Evolutionary conservation across 1,139 yeast species (phyloP), one percentile per base, ranked within the genome.

Genomic region (Yueomyces sp.): DNA sequence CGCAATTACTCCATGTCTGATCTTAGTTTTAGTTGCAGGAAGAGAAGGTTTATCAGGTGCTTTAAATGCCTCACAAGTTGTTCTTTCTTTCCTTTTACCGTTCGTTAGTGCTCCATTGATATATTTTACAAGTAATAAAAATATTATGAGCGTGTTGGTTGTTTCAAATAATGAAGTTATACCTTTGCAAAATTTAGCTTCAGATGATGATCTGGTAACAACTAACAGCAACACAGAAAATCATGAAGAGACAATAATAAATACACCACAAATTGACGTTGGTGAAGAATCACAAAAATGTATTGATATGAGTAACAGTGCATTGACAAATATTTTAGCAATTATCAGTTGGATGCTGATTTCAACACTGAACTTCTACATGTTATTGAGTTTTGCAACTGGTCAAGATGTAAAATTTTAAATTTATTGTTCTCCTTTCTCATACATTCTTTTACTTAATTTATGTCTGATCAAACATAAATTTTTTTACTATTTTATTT

Each of bases 91-190:
- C 48, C 69, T 81, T 40, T 65, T 82, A 42, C 91, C 93, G 4
- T 73, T 81, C 47, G 84, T 81, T 11, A 73, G 81, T 40, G 91
- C 89, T 1, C 93, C 91, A 7, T 67, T 82, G 56, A 70, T 82
- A 44, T 81, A 76, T 59, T 79, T 82, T 54, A 82, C 91, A 1
- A 72, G 80, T 44, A 70, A 66, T 41, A 73, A 73, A 50, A 65
- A 73, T 44, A 76, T 72, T 46, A 78, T 76, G 81, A 68, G 72
- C 4, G 82, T 78, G 6, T 5, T 33, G 8, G n/a, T 33, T 33
- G 35, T 11, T 9, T 5, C n/a, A 33, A 37, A 39, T 28, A 48
- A 42, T n/a, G 53, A 47, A 25, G 50, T 46, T 27, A 49, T 51
- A 29, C 50, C 49, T 28, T 28, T 53, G 34, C 48, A 48, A 38